Percentiles rank a stretch among this genome's conserved stretches.
Evolutionary conservation across 495 filamentous ascomycete species (phyloP).

Genomic region (Usnea hakonensis): DNA sequence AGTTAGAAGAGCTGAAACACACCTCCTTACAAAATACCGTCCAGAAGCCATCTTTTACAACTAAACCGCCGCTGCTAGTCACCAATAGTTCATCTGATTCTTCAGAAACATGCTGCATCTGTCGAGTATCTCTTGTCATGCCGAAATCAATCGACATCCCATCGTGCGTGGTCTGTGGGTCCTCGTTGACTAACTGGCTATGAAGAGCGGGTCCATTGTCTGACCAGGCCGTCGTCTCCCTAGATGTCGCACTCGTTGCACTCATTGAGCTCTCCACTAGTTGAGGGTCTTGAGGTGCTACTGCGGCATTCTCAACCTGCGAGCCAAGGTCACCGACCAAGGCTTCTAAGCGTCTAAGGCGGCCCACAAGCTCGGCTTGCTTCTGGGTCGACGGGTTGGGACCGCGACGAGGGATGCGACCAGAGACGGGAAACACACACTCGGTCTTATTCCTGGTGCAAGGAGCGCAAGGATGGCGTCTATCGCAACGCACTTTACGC

Average conservation of each 20-base stretch:
- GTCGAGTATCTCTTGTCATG: neutral
- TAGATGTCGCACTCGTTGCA: neutral
- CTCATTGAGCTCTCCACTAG: neutral
- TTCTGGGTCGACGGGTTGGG: neutral
- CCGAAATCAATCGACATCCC: neutral
- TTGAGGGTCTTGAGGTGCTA: neutral
- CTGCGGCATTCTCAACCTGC: constrained; percentile 8
- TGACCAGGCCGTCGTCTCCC: neutral
- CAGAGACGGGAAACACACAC: constrained; percentile 21
- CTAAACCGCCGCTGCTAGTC: neutral
- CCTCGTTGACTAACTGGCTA: neutral
- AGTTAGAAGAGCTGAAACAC: neutral
- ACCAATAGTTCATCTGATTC: neutral
- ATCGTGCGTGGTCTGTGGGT: neutral
- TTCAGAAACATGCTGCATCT: neutral
- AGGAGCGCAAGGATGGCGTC: constrained; percentile 18
- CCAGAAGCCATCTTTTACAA: constrained; percentile 12
- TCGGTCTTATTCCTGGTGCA: constrained; percentile 16
- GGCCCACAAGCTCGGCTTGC: constrained; percentile 18
- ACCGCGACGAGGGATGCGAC: constrained; percentile 14
- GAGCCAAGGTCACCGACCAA: constrained; percentile 18
- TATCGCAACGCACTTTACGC: constrained; percentile 23
- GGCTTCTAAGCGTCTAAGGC: constrained; percentile 21
- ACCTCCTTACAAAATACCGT: constrained; percentile 16
- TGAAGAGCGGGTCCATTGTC: neutral